Conservation (phyloP, 192 early-diverging fungal genomes). For the Coemansia sp. region DNA sequence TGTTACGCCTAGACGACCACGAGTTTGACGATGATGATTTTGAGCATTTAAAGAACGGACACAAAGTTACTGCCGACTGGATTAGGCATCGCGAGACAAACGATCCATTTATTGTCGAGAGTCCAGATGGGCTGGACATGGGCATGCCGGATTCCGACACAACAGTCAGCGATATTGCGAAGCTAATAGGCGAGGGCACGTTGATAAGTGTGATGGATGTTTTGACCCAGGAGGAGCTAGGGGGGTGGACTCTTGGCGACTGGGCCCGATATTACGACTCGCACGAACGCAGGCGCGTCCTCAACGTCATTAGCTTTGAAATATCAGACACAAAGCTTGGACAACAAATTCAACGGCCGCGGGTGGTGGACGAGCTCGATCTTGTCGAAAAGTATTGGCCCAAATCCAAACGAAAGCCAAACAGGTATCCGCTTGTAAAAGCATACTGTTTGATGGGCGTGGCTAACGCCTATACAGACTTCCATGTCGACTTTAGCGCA, state of each 20-base stretch:
- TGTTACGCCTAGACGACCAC: conserved; percentile 68
- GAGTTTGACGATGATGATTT: conserved; percentile 69
- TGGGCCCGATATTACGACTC: conserved; percentile 80
- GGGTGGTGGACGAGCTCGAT: conserved; percentile 81
- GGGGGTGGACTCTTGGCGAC: conserved; percentile 74
- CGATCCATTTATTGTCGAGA: conserved; percentile 72
- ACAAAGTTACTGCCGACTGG: conserved; percentile 68
- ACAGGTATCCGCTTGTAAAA: conserved; percentile 82
- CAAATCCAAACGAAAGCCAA: conserved; percentile 52
- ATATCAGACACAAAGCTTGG: conserved; percentile 73
- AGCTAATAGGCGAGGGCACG: conserved; percentile 59
- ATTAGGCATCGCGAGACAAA: conserved; percentile 61
- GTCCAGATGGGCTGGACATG: conserved; percentile 74
- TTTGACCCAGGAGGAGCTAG: conserved; percentile 77
- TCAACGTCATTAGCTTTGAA: conserved; percentile 90
- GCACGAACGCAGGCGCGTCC: conserved; percentile 64
- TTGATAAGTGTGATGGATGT: conserved; percentile 91
- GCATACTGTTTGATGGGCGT: conserved; percentile 93
- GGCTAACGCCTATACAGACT: conserved; percentile 89
- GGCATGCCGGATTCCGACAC: conserved; percentile 65
- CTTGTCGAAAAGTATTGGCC: conserved; percentile 91
- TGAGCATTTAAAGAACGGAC: conserved; percentile 59
- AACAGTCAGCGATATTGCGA: conserved; percentile 63
- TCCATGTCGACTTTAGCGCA: conserved; percentile 84
- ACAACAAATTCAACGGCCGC: conserved; percentile 66